Percentiles rank a stretch among this genome's conserved stretches.
Conservation (phyloP, 2,329 filamentous ascomycete species). For the Nothomitra cinnamomea region DNA sequence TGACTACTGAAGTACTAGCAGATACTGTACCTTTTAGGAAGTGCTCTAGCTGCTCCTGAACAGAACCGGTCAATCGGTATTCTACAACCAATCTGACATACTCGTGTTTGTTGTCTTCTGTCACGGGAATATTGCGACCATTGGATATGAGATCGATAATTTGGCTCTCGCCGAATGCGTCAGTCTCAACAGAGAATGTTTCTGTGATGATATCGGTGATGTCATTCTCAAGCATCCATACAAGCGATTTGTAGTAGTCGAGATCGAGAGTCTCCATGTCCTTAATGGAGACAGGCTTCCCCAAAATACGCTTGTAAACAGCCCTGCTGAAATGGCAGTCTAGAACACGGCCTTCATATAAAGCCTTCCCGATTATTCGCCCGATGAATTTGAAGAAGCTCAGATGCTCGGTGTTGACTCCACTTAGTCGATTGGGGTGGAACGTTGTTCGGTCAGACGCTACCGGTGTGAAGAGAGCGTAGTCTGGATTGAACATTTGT, state of each 20-base stretch:
- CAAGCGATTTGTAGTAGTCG: slow-evolving; percentile 95
- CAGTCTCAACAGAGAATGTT: slow-evolving; percentile 85
- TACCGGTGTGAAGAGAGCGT: slow-evolving; percentile 88
- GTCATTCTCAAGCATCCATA: slow-evolving; percentile 98
- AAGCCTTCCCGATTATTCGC: slow-evolving; percentile 90
- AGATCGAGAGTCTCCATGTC: slow-evolving; percentile 98
- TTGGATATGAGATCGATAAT: slow-evolving; percentile 75
- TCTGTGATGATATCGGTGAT: slow-evolving; percentile 96
- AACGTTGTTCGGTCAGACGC: slow-evolving; percentile 96
- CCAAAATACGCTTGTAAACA: slow-evolving; percentile 93
- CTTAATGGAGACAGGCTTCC: slow-evolving; percentile 90
- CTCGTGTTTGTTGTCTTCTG: slow-evolving; percentile 96
- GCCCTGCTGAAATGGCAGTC: slow-evolving; percentile 98
- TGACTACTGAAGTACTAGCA: slow-evolving; percentile 1
- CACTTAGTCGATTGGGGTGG: slow-evolving; percentile 90
- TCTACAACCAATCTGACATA: slow-evolving; percentile 92
- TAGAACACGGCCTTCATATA: slow-evolving; percentile 88
- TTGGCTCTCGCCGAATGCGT: slow-evolving; percentile 80
- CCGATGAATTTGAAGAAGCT: slow-evolving; percentile 99
- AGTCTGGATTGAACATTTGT: slow-evolving; percentile 98
- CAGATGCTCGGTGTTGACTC: slow-evolving; percentile 86
- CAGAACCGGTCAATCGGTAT: slow-evolving; percentile 78
- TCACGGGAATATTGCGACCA: slow-evolving; percentile 82
- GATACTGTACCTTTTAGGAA: slow-evolving; percentile 58
- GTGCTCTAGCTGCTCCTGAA: slow-evolving; percentile 83